These are phyloP conservation scores for Trametes pubescens DNA, from an alignment of 1,284 basidiomycete species.

Conservation along the genomic window DNA sequence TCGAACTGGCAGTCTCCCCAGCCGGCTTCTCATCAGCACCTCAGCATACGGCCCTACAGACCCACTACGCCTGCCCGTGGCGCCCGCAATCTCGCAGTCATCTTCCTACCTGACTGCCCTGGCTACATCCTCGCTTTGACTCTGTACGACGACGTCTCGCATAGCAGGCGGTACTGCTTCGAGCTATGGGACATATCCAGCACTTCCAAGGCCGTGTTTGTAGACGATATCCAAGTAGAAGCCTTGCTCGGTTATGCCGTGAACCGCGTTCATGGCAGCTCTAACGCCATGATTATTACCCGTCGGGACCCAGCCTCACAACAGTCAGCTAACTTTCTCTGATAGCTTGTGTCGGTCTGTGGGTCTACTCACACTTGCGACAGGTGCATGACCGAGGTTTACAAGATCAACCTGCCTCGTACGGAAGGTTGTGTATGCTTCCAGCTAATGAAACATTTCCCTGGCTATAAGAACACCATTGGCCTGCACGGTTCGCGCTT, in stretches of 20 bases:
- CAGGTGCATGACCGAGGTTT: conserved; percentile 30
- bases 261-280: conserved; percentile 28
- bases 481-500: conserved; percentile 35
- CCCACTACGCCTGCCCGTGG: conserved; percentile 33
- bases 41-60: conserved; percentile 38
- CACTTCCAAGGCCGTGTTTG: conserved; percentile 1
- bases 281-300: conserved; percentile 28
- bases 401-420: conserved; percentile 29
- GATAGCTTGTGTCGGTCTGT: too few species aligned
- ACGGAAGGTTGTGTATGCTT: conserved; percentile 22
- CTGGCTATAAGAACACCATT: conserved; percentile 31
- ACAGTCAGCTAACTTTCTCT: not conserved
- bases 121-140: conserved; percentile 55
- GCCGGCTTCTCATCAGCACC: conserved; percentile 49
- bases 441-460: conserved; percentile 27
- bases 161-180: conserved; percentile 45
- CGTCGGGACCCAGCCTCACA: conserved; percentile 5
- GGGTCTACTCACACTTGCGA: too few species aligned
- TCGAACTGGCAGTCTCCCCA: conserved; percentile 55
- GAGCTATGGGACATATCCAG: conserved; percentile 60
- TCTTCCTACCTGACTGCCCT: conserved; percentile 52
- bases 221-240: conserved; percentile 30
- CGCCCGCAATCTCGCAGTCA: conserved; percentile 49
- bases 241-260: conserved; percentile 31
- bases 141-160: conserved; percentile 37